These are phyloP conservation scores for Candida rishiriensis DNA, from an alignment of 805 yeast species.

Conservation along the genomic window DNA sequence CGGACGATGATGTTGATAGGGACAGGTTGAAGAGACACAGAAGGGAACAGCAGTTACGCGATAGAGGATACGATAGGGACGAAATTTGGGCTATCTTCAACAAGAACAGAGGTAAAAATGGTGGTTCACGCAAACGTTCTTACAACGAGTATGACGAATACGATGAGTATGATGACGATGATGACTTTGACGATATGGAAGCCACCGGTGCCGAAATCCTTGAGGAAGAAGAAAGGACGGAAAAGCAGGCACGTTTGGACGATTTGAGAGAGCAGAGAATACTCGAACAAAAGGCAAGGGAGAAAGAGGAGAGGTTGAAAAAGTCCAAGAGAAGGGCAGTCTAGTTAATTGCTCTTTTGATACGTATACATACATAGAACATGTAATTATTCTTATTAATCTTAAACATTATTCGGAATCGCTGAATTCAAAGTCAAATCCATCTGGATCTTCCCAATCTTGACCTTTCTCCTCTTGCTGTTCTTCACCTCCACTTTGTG, in stretches of 20 bases:
- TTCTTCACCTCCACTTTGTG: conserved; percentile 1
- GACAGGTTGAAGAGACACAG: conserved; percentile 3
- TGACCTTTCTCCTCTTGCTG: conserved; percentile 4
- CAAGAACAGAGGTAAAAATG: conserved; percentile 43
- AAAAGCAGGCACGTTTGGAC: conserved; percentile 65
- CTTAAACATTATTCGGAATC: conserved; percentile 29
- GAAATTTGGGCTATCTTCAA: conserved; percentile 89
- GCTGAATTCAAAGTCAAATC: conserved; percentile 44
- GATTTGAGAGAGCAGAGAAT: conserved; percentile 67
- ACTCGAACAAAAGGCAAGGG: conserved; percentile 44
- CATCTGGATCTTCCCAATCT: conserved; percentile 31
- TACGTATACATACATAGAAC: no score
- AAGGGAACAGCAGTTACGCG: conserved; percentile 12
- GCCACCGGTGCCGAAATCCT: conserved; percentile 88
- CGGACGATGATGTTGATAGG: conserved; percentile 33
- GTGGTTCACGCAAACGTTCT: conserved; percentile 20
- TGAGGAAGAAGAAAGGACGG: conserved; percentile 73
- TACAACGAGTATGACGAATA: conserved; percentile 32
- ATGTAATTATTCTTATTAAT: no score
- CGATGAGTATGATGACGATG: conserved; percentile 41
- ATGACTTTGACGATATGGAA: conserved; percentile 77
- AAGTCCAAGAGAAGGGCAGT: conserved; percentile 1
- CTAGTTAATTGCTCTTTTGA: not conserved
- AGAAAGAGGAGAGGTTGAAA: conserved; percentile 37
- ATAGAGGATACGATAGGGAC: conserved; percentile 63